Conservation (phyloP, 805 yeast genomes). For the Candida verbasci region DNA sequence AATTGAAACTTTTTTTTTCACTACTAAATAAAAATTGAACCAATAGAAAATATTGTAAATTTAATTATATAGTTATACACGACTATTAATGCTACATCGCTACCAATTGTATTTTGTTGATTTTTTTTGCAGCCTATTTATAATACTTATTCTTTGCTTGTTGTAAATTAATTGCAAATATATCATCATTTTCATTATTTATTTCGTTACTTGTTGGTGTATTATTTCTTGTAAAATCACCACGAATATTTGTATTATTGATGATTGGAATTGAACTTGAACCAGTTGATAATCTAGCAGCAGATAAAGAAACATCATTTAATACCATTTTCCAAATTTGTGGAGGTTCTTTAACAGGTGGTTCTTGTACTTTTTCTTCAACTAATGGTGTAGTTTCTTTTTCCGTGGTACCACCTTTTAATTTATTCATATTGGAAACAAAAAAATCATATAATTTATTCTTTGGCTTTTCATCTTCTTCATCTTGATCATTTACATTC, state of each 20-base stretch:
- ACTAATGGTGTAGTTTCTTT: not conserved
- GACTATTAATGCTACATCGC: not conserved
- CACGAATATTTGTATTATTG: slow-evolving; percentile 18
- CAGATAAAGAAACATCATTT: slow-evolving; percentile 31
- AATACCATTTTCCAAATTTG: slow-evolving; percentile 27
- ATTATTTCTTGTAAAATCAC: slow-evolving; percentile 23
- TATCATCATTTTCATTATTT: slow-evolving; percentile 12
- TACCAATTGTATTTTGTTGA: not conserved
- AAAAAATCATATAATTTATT: slow-evolving; percentile 6
- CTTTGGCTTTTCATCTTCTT: not conserved
- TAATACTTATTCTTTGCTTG: slow-evolving; percentile 13
- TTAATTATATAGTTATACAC: slow-evolving; percentile 1
- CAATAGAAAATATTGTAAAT: slow-evolving; percentile 5
- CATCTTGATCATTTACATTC: not conserved
- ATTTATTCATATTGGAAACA: slow-evolving; percentile 2
- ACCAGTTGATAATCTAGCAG: slow-evolving; percentile 34
- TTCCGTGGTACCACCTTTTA: not conserved
- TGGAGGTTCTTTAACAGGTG: not conserved
- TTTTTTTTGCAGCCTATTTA: too few species aligned
- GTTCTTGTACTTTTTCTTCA: not conserved
- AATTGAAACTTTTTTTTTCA: not conserved
- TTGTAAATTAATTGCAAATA: slow-evolving; percentile 18
- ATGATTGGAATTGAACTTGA: slow-evolving; percentile 18
- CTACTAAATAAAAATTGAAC: slow-evolving; percentile 3
- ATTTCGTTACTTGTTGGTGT: not conserved